These are phyloP conservation scores for Trichothecium roseum DNA, from an alignment of 2,329 filamentous ascomycete species.

Conservation along the genomic window DNA sequence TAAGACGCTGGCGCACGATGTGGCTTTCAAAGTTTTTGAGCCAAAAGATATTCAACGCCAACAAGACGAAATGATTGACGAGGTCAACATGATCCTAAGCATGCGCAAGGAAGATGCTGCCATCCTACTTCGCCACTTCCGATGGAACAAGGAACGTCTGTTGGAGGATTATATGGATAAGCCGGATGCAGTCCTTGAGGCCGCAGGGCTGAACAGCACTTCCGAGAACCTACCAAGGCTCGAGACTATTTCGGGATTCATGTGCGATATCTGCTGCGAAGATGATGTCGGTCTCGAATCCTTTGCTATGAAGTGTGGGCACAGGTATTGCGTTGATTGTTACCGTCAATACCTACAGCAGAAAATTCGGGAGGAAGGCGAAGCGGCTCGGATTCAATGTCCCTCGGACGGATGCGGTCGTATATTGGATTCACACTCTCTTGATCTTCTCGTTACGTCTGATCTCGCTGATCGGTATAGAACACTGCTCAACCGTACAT, in stretches of 20 bases:
- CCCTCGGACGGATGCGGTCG: constrained; percentile 78
- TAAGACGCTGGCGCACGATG: constrained; percentile 66
- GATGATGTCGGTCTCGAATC: constrained; percentile 67
- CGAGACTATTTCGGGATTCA: constrained; percentile 63
- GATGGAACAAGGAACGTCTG: constrained; percentile 93
- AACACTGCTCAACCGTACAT: constrained; percentile 80
- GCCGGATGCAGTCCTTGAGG: constrained; percentile 68
- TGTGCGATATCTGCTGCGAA: constrained; percentile 94
- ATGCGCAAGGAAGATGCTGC: constrained; percentile 82
- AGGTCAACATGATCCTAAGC: constrained; percentile 85
- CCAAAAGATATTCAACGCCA: constrained; percentile 74
- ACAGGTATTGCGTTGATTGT: constrained; percentile 87
- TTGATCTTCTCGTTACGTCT: constrained; percentile 61
- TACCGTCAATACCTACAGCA: constrained; percentile 84
- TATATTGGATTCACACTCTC: constrained; percentile 81
- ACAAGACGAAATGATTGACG: constrained; percentile 76
- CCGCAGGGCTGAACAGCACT: constrained; percentile 66
- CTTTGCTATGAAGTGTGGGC: constrained; percentile 91
- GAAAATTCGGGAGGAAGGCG: constrained; percentile 92
- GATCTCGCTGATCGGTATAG: constrained; percentile 59
- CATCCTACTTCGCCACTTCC: constrained; percentile 77
- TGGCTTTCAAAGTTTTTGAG: constrained; percentile 72
- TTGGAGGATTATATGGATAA: constrained; percentile 96
- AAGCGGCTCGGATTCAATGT: constrained; percentile 90
- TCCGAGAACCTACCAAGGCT: constrained; percentile 55